Conservation (phyloP, 441 rosid genomes). For the Croton laevigatus region DNA sequence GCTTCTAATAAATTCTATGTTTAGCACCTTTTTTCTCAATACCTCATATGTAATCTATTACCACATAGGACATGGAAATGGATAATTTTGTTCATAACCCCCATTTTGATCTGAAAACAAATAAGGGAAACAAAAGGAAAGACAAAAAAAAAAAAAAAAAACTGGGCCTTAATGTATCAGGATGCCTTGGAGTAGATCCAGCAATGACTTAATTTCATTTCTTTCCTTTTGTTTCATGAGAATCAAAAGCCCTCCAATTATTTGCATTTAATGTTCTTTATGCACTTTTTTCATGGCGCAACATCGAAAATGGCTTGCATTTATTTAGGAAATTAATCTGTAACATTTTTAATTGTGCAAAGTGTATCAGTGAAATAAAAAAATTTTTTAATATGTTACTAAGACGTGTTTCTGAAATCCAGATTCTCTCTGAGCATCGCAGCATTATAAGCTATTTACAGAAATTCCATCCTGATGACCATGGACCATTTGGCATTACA, state of each 20-base stretch:
- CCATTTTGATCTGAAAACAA: background rate
- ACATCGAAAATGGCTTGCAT: background rate
- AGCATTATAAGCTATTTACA: slow-evolving; percentile 90
- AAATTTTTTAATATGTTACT: slow-evolving; percentile 5
- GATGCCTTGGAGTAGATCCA: slow-evolving; percentile 2
- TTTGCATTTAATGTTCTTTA: background rate
- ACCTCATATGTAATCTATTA: background rate
- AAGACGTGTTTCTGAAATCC: slow-evolving; percentile 26
- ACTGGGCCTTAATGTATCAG: background rate
- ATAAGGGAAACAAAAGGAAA: slow-evolving; percentile 2
- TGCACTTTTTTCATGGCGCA: slow-evolving; percentile 1
- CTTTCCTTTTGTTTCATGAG: background rate
- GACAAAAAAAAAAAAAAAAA: background rate
- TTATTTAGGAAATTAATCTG: background rate
- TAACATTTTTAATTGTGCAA: background rate
- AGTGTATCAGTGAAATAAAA: background rate
- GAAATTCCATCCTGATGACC: slow-evolving; percentile 97
- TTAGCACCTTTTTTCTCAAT: slow-evolving; percentile 4
- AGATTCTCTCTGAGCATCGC: slow-evolving; percentile 96
- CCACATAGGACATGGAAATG: background rate
- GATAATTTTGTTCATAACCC: background rate
- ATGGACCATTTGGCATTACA: slow-evolving; percentile 94
- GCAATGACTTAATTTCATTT: background rate
- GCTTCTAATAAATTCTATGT: background rate
- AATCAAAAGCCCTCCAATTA: background rate